Base-by-base conservation (phyloP, 257 asterid genomes). In the Pogostemon cablin region DNA sequence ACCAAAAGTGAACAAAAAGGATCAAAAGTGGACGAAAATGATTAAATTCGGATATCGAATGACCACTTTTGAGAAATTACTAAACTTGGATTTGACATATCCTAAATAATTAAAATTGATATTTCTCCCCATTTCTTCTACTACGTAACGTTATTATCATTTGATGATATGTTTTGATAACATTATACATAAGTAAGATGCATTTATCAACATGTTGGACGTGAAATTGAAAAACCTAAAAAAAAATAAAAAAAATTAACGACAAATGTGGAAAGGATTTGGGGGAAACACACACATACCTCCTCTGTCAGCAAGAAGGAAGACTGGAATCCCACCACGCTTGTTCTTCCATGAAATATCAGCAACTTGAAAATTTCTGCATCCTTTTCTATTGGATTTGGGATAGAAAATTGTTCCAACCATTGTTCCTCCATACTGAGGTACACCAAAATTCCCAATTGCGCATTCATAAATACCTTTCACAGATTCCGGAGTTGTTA, bases 391-490 rank as follows among this genome's bases (percentile, higher is more conserved):
- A 67, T 85, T 82, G 47, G 82, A 68, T 78, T 80, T 82, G 0
- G 89, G 89, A 65, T 84, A 84, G 53, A 79, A 80, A 4, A 84
- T 62, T 6, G 83, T 74, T 3, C 89, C 89, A 8, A 81, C 77
- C 89, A 84, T 54, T 4, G 86, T 79, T 20, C 89, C 89, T 44
- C 89, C 89, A 73, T 84, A 84, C 38, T 84, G 84, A 25, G 89
- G 89, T n/a, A 84, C 83, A 3, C 89, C 89, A 49, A 84, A 84
- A 65, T 84, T 84, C 47, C 89, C 89, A n/a, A 84, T 82, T 32
- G 90, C 90, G 59, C 84, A 78, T 73, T 85, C 87, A 34, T 85
- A 78, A 4, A 71, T 81, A 32, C 78, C 86, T 67, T 61, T 85
- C 53, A 85, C 44, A 1, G 87, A 80, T 32, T 32, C 78, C 5